Evolutionary conservation across 2,329 filamentous ascomycete species (phyloP).

Genomic region (Microcyclosporella mali): DNA sequence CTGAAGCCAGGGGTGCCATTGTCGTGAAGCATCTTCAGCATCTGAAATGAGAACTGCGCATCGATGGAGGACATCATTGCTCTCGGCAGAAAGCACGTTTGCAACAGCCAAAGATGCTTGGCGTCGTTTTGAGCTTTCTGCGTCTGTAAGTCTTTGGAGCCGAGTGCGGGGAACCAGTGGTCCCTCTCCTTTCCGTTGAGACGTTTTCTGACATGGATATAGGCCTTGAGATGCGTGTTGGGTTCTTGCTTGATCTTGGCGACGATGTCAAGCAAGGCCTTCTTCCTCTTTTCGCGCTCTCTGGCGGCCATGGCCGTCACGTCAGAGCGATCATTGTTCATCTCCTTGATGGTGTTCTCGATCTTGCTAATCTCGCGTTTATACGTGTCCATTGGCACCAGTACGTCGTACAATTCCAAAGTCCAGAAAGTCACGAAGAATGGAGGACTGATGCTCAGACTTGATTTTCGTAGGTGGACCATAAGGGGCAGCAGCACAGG

Average conservation of each 20-base stretch:
- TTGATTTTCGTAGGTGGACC: slow-evolving; percentile 59
- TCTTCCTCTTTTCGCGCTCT: slow-evolving; percentile 64
- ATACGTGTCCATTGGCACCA: slow-evolving; percentile 71
- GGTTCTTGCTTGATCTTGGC: slow-evolving; percentile 68
- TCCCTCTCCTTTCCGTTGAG: slow-evolving; percentile 69
- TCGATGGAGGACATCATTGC: slow-evolving; percentile 78
- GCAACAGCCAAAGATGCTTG: slow-evolving; percentile 71
- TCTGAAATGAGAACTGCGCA: slow-evolving; percentile 79
- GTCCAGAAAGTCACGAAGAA: slow-evolving; percentile 94
- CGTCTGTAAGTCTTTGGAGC: slow-evolving; percentile 2
- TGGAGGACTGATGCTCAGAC: slow-evolving; percentile 62
- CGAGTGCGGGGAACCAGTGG: slow-evolving; percentile 60
- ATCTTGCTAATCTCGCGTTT: slow-evolving; percentile 65
- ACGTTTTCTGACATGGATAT: slow-evolving; percentile 60
- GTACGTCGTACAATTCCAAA: slow-evolving; percentile 73
- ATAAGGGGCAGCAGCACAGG: slow-evolving; percentile 70
- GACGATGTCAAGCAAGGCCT: slow-evolving; percentile 61
- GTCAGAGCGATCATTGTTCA: slow-evolving; percentile 67
- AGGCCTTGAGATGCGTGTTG: slow-evolving; percentile 61
- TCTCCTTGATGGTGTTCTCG: slow-evolving; percentile 58
- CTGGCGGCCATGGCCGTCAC: slow-evolving; percentile 59
- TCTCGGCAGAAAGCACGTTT: slow-evolving; percentile 88
- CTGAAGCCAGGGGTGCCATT: slow-evolving; percentile 80
- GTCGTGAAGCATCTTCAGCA: slow-evolving; percentile 82
- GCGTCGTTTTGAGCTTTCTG: slow-evolving; percentile 43